Conservation (phyloP, 2,329 filamentous ascomycete genomes). For the Colletotrichum incanum region DNA sequence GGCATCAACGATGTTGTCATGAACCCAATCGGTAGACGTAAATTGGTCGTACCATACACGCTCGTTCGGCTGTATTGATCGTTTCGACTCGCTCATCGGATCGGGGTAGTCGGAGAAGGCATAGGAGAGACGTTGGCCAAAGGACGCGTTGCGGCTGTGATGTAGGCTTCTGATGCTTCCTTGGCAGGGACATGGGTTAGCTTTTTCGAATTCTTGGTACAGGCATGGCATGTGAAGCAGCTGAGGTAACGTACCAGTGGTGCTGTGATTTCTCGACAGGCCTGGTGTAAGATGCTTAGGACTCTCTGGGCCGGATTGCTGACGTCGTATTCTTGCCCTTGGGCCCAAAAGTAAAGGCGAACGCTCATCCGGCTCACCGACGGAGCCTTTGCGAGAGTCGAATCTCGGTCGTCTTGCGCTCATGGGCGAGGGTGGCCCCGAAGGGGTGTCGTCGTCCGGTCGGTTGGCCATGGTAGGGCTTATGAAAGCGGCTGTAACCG, state of each 20-base stretch:
- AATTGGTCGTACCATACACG: conserved; percentile 99
- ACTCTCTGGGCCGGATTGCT: conserved; percentile 48
- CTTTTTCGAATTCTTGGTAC: conserved; percentile 14
- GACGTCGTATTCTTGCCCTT: conserved; percentile 57
- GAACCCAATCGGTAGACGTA: conserved; percentile 97
- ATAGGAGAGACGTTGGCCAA: conserved; percentile 73
- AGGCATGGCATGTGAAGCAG: not conserved
- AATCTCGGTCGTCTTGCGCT: conserved; percentile 42
- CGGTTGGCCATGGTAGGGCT: conserved; percentile 31
- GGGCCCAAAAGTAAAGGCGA: conserved; percentile 60
- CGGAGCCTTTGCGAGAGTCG: conserved; percentile 33
- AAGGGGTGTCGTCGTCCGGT: conserved; percentile 35
- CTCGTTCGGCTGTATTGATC: conserved; percentile 81
- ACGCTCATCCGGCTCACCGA: conserved; percentile 56
- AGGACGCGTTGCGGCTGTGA: conserved; percentile 73
- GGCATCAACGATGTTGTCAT: conserved; percentile 95
- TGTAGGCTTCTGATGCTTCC: conserved; percentile 60
- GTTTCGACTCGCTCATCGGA: conserved; percentile 75
- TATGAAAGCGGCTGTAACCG: conserved; percentile 27
- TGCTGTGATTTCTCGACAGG: conserved; percentile 61
- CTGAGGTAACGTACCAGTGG: conserved; percentile 55
- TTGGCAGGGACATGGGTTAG: conserved; percentile 42
- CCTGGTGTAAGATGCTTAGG: conserved; percentile 42
- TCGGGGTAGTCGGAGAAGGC: conserved; percentile 73
- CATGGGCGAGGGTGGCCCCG: conserved; percentile 37